Conservation (phyloP, 169 alveolate genomes). For the Cryptosporidium sp. region DNA sequence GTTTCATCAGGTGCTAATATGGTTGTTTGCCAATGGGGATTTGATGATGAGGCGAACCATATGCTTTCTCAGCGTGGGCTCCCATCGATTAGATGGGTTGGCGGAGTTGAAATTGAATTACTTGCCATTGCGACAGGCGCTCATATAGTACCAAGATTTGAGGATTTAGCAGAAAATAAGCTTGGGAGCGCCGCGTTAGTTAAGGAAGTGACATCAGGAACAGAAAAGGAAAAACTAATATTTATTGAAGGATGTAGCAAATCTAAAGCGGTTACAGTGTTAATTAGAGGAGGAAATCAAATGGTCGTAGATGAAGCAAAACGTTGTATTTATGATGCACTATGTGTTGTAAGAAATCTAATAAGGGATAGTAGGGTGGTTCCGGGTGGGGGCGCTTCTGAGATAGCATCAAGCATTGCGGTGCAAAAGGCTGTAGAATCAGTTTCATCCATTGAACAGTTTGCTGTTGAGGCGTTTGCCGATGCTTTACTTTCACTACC, state of each 20-base stretch:
- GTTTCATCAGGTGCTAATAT: conserved; percentile 96
- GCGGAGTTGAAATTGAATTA: conserved; percentile 99
- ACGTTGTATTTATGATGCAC: conserved; percentile 98
- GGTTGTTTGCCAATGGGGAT: conserved; percentile 99
- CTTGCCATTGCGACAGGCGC: conserved; percentile 99
- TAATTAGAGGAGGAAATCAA: conserved; percentile 96
- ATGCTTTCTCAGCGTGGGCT: conserved; percentile 87
- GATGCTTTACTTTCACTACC: conserved; percentile 97
- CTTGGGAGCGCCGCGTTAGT: conserved; percentile 95
- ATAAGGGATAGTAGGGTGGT: conserved; percentile 86
- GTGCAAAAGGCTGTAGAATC: conserved; percentile 92
- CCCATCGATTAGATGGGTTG: conserved; percentile 99
- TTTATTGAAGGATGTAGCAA: conserved; percentile 94
- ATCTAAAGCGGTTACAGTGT: conserved; percentile 95
- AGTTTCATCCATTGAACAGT: conserved; percentile 93
- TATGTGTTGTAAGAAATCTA: conserved; percentile 96
- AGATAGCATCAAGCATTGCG: conserved; percentile 94
- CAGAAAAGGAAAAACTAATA: conserved; percentile 94
- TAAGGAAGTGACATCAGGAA: conserved; percentile 94
- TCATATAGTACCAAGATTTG: conserved; percentile 96
- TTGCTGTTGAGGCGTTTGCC: conserved; percentile 98
- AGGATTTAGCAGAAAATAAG: conserved; percentile 92
- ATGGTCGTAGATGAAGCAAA: conserved; percentile 98
- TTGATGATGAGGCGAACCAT: conserved; percentile 99
- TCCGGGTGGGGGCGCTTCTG: conserved; percentile 99